Evolutionary conservation across 352 stramenopile species (phyloP), one percentile per base, ranked within the genome.

Genomic region (Globisporangium spinosum): DNA sequence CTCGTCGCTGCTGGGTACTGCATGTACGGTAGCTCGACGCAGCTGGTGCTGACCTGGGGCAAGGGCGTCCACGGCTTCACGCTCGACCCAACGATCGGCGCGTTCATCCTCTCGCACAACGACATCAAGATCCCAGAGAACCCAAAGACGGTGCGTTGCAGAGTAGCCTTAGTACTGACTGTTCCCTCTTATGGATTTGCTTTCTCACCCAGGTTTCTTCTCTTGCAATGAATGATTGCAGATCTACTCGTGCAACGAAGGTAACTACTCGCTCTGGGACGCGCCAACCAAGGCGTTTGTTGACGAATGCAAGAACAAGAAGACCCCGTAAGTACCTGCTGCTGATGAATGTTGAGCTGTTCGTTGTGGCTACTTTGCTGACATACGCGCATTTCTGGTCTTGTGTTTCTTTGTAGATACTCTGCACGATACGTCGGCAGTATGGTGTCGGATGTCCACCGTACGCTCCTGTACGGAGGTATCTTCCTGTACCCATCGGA

Each of bases 361-460:
- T 15, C 3, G 15, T 20, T 49, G 6, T 49, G 40, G 22, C 32
- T 32, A 9, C 7, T 12, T 35, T 35, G 12, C 54, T 59, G 17
- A 59, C 25, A 23, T 58, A 20, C 40, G 15, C 40, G 13, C 12
- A 17, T 7, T 3, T 3, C 13, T 38, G 6, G 53, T 22, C 10
- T 38, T 38, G 25, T 6, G 7, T 13, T 23, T 45, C 1, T 25
- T 5, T 59, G 17, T 60, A 79, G 74, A 45, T 99, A 98, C 84
- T 84, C 91, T 35, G 90, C 94, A 29, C 93, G 97, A 66, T 99
- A 99, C 77, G 96, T 99, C 45, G 98, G 98, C 23, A 98, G 89
- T 76, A 99, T 99, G 97, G 97, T 99, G 64, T 98, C 97, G 38
- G 98, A 99, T 69, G 97, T 99, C 64, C 98, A 99, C 85, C 95